Evolutionary conservation across 106 monocot genomes (phyloP).

Genomic region (Narthecium ossifragum): DNA sequence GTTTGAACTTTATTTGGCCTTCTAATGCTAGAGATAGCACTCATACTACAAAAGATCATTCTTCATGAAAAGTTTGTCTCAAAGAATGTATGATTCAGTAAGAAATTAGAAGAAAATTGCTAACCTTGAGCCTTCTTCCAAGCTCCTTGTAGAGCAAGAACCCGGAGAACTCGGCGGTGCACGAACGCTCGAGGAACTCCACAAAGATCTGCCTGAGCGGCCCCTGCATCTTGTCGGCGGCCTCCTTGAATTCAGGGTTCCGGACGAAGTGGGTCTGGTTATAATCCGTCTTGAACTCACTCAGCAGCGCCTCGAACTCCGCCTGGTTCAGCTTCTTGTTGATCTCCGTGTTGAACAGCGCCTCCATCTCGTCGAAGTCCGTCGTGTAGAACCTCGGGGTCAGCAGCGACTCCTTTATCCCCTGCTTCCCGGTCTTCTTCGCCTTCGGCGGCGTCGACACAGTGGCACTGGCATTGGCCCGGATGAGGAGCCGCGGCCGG

Average conservation of each 20-base stretch:
- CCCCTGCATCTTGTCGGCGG: constrained; percentile 85
- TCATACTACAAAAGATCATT: too few species aligned
- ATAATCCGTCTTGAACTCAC: constrained; percentile 98
- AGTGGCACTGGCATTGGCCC: constrained; percentile 5
- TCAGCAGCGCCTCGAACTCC: constrained; percentile 84
- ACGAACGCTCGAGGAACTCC: constrained; percentile 95
- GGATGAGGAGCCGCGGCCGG: constrained; percentile 17
- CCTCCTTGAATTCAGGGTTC: constrained; percentile 83
- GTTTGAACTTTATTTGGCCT: too few species aligned
- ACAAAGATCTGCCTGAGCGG: constrained; percentile 85
- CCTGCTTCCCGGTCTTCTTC: constrained; percentile 33
- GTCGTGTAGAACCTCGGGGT: constrained; percentile 95
- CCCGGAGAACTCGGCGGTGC: constrained; percentile 99
- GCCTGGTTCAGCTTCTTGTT: constrained; percentile 84
- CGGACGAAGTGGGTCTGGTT: constrained; percentile 98
- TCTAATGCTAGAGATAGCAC: too few species aligned
- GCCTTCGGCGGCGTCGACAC: constrained; percentile 1
- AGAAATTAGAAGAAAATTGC: not conserved
- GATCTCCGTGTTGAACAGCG: constrained; percentile 78
- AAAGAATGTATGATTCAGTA: not conserved
- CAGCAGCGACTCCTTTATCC: constrained; percentile 76
- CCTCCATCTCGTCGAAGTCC: constrained; percentile 97
- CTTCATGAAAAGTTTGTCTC: too few species aligned
- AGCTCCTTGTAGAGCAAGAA: constrained; percentile 99
- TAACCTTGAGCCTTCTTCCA: constrained; percentile 93